Evolutionary conservation across 2,329 filamentous ascomycete species (phyloP), one percentile per base, ranked within the genome.

Genomic region (Exophiala phaeomuriformis): DNA sequence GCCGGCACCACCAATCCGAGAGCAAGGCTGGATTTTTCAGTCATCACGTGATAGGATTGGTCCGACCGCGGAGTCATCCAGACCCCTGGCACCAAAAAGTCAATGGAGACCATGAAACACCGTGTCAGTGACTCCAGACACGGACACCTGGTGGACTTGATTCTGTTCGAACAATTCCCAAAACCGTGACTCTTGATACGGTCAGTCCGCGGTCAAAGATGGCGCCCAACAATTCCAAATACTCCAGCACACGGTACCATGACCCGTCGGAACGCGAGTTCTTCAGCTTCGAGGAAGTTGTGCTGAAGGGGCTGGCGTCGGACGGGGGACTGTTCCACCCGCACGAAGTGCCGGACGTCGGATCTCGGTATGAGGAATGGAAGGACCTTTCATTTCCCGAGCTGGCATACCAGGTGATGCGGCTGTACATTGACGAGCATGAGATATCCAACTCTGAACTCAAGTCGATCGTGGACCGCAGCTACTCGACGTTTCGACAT

Each of bases 281-380:
- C 86, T 79, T 94, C 63, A 90, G 88, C 49, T 95, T 96, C 69
- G 90, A 96, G 71, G 84, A 90, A 50, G 90, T 90, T 44, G 89
- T 95, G 39, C 77, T 95, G 61, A 94, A 95, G 71, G 90, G 90
- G 42, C 82, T 95, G 53, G 90, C 89, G 54, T 77, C 81, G 43
- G 90, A 96, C 66, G 88, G 89, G 54, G 90, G 90, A 49, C 83
- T 95, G 30, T 95, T 91, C 75, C 85, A 95, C 59, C 90, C 90
- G 40, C 85, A 95, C 67, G 78, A 85, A 60, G 85, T 94, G 58
- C 90, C 90, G 47, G 69, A 74, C 3, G 69, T 85, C 51, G 81
- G 80, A 52, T 65, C 66, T 53, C 75, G 83, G 67, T 87, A 84
- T 83, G 74, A 85, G 64, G 77, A 77, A 35, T 95, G 90, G 90